These are phyloP conservation scores for Aspergillus niger DNA, from an alignment of 2,329 filamentous ascomycete genomes.

Conservation along the genomic window DNA sequence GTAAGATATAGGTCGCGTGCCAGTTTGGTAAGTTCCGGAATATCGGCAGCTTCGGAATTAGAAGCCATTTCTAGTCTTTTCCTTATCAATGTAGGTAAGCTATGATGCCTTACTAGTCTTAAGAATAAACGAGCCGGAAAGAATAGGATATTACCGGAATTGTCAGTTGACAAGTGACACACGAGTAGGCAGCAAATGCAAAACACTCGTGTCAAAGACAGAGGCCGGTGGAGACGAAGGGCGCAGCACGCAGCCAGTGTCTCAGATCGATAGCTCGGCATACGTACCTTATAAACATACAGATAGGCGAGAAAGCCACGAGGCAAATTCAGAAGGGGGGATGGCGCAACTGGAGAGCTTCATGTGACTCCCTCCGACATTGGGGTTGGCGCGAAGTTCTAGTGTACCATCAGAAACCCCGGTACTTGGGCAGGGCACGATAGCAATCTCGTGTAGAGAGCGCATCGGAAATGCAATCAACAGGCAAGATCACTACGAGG, in stretches of 20 bases:
- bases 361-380: neutral
- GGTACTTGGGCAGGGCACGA: neutral
- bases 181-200: too few species aligned
- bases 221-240: too few species aligned
- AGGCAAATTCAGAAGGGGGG: neutral
- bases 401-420: neutral
- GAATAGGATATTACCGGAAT: neutral
- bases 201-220: too few species aligned
- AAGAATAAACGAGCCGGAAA: too few species aligned
- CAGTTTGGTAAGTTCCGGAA: constrained; percentile 27
- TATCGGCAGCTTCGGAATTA: constrained; percentile 24
- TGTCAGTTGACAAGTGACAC: neutral
- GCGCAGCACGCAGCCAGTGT: too few species aligned
- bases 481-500: neutral
- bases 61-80: constrained; percentile 21
- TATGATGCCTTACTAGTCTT: neutral
- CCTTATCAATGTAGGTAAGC: neutral
- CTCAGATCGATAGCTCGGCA: too few species aligned
- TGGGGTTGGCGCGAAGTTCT: neutral
- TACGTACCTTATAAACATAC: neutral
- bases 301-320: neutral
- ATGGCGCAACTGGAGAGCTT: neutral
- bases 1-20: constrained; percentile 33
- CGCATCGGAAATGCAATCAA: neutral
- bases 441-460: neutral